phyloP scores from a whole-genome alignment of 108 stramenopile species.

The Schizochytrium sp. region DNA sequence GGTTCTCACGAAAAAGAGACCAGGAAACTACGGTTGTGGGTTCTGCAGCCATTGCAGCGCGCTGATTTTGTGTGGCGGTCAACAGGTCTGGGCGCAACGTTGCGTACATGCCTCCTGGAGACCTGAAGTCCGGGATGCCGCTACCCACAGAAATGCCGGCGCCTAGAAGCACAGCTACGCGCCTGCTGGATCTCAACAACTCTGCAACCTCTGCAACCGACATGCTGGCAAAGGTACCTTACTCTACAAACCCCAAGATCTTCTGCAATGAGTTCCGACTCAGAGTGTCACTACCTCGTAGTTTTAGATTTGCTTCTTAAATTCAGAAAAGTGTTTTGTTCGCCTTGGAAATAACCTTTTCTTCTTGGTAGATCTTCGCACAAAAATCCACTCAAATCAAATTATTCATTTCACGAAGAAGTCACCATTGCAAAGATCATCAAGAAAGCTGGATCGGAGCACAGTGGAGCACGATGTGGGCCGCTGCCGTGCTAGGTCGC shows the following conservation, averaged over 20 bases:
- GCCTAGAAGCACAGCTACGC: conserved; percentile 82
- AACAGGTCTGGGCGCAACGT: conserved; percentile 82
- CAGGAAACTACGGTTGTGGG: conserved; percentile 81
- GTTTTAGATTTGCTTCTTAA: no score
- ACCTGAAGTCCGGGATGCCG: conserved; percentile 87
- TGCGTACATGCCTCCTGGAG: conserved; percentile 86
- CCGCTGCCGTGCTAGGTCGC: conserved; percentile 10
- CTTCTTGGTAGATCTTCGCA: no score
- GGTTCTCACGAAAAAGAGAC: conserved; percentile 84
- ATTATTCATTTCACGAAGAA: no score
- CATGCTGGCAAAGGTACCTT: no score
- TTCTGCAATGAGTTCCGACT: no score
- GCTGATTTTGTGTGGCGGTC: conserved; percentile 77
- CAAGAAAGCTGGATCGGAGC: no score
- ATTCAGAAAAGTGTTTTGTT: no score
- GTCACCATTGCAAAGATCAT: no score
- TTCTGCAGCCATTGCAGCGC: conserved; percentile 75
- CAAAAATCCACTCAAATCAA: no score
- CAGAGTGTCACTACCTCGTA: no score
- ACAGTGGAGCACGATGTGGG: not conserved
- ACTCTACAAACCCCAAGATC: no score
- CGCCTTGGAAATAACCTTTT: no score
- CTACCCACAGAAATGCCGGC: conserved; percentile 83
- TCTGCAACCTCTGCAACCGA: not conserved
- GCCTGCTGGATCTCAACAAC: conserved; percentile 62